phyloP scores from a whole-genome alignment of 768 basidiomycete genomes.

The Suillus variegatus region DNA sequence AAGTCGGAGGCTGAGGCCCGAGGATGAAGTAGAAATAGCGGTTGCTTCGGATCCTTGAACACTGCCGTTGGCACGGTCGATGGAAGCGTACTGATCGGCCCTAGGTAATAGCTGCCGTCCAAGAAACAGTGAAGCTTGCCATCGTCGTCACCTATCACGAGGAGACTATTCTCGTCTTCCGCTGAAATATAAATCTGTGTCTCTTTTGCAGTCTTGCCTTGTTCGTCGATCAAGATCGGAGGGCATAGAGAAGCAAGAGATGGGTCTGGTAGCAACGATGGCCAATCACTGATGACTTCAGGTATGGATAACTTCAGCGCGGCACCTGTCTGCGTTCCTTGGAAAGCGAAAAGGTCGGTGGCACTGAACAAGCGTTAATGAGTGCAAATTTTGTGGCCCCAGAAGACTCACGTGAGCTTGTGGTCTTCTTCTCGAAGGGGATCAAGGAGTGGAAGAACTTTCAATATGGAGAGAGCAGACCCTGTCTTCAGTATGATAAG shows the following conservation, averaged over 20 bases:
- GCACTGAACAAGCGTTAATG: constrained; percentile 47
- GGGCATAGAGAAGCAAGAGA: constrained; percentile 50
- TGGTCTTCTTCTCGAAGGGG: constrained; percentile 66
- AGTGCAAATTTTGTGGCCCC: constrained; percentile 6
- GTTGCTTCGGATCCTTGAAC: constrained; percentile 46
- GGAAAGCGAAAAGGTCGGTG: constrained; percentile 80
- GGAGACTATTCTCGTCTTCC: constrained; percentile 63
- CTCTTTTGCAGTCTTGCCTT: constrained; percentile 28
- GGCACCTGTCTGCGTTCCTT: constrained; percentile 60
- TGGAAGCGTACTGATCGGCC: constrained; percentile 40
- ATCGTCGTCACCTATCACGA: constrained; percentile 57
- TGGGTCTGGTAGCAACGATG: constrained; percentile 58
- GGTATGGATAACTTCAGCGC: constrained; percentile 49
- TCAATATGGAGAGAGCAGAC: constrained; percentile 71
- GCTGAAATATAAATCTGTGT: constrained; percentile 43
- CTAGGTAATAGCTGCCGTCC: constrained; percentile 77
- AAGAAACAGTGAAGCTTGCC: constrained; percentile 67
- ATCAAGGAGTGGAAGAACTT: constrained; percentile 71
- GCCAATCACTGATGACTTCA: constrained; percentile 67
- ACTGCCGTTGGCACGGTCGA: constrained; percentile 17
- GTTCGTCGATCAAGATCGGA: constrained; percentile 35
- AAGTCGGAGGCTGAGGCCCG: constrained; percentile 28
- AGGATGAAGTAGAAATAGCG: constrained; percentile 53
- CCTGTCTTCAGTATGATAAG: constrained; percentile 59
- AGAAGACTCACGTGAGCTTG: constrained; percentile 57